A percentile compares a stretch with the other conserved stretches of the same genome.
phyloP scores from a whole-genome alignment of 495 filamentous ascomycete genomes.

The Antarctomyces pellizariae region DNA sequence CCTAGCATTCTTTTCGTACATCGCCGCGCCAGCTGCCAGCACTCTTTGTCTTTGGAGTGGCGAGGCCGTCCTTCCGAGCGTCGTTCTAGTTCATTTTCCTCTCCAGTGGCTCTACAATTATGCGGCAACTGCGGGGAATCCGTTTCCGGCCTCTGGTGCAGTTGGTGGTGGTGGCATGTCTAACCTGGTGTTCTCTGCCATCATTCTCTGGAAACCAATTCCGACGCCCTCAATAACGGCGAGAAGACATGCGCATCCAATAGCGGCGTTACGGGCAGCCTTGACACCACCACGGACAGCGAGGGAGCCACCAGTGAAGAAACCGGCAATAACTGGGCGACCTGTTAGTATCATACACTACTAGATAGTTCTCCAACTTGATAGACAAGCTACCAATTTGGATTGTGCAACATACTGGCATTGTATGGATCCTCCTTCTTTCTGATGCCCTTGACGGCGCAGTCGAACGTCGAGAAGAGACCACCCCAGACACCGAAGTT shows the following conservation, averaged over 20 bases:
- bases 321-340: conserved; percentile 54
- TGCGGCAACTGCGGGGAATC: too few species aligned
- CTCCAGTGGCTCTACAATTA: too few species aligned
- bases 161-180: conserved; percentile 25
- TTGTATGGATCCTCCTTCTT: conserved; percentile 98
- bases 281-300: conserved; percentile 75
- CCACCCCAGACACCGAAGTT: conserved; percentile 98
- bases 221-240: conserved; percentile 95
- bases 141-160: neutral
- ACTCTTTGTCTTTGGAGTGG: too few species aligned
- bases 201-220: conserved; percentile 90
- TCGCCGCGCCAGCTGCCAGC: too few species aligned
- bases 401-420: conserved; percentile 37
- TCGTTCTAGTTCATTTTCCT: too few species aligned
- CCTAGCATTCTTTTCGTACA: too few species aligned
- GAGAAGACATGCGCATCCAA: conserved; percentile 80
- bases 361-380: neutral
- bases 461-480: conserved; percentile 83
- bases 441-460: conserved; percentile 84
- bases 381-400: neutral
- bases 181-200: conserved; percentile 74
- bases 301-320: conserved; percentile 85
- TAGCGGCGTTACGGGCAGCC: conserved; percentile 80
- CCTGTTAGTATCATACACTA: conserved; percentile 1
- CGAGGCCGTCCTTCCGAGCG: too few species aligned